phyloP scores from a whole-genome alignment of 805 yeast genomes.

The Saccharomycopsis sp. region DNA sequence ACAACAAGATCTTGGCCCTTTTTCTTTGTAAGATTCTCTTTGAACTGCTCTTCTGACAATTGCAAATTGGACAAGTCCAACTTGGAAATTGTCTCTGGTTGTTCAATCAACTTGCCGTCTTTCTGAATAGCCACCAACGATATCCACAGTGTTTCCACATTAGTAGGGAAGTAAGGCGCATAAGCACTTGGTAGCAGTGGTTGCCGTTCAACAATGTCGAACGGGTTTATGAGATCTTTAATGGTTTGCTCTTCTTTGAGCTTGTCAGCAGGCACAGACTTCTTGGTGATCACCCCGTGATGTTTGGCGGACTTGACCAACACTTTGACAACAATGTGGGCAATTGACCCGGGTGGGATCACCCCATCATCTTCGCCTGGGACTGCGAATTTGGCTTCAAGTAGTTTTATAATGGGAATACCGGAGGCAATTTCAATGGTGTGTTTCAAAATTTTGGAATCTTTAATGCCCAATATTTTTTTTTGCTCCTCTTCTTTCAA shows the following conservation, averaged over 20 bases:
- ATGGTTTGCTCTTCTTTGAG: slow-evolving; percentile 48
- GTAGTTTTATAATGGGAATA: slow-evolving; percentile 59
- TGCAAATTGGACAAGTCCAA: slow-evolving; percentile 47
- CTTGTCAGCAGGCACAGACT: slow-evolving; percentile 24
- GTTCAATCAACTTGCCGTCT: slow-evolving; percentile 72
- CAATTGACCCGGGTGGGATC: slow-evolving; percentile 63
- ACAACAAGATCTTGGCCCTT: slow-evolving; percentile 36
- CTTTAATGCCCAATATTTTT: slow-evolving; percentile 46
- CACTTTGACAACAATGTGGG: slow-evolving; percentile 69
- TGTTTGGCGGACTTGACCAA: slow-evolving; percentile 65
- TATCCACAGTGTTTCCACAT: slow-evolving; percentile 45
- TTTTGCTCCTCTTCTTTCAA: slow-evolving; percentile 46
- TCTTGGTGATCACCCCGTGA: slow-evolving; percentile 40
- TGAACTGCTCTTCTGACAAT: slow-evolving; percentile 42
- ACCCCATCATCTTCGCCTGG: slow-evolving; percentile 80
- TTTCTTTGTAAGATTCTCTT: slow-evolving; percentile 23
- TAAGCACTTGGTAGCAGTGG: slow-evolving; percentile 59
- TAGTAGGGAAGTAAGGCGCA: slow-evolving; percentile 67
- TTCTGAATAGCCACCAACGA: slow-evolving; percentile 63
- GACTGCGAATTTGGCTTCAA: slow-evolving; percentile 68
- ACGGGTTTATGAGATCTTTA: slow-evolving; percentile 66
- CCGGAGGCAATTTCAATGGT: slow-evolving; percentile 49
- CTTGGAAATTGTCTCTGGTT: slow-evolving; percentile 45
- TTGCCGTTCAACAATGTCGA: slow-evolving; percentile 51
- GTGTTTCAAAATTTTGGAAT: slow-evolving; percentile 35